Evolutionary conservation across 331 rosid species (phyloP), one percentile per base, ranked within the genome.

Genomic region (Malus hybrid): DNA sequence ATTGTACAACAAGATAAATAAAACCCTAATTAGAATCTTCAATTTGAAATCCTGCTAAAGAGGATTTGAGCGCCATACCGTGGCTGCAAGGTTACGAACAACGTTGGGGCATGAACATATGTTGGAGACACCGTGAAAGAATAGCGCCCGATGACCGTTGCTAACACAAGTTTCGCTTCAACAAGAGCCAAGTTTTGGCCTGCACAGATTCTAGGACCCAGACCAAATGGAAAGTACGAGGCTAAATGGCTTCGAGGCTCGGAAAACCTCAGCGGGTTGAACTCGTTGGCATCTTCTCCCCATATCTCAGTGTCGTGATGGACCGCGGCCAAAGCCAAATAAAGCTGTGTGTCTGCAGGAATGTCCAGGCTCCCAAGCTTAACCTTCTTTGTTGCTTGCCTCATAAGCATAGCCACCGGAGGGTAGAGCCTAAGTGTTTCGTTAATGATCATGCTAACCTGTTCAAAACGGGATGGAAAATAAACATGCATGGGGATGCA

Each of bases 391-490:
- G 76, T 42, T 24, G 91, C 65, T 78, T 83, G 86, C 78, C 91
- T 83, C 74, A 12, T 77, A 55, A 87, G 6, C 83, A 86, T 78
- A 31, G 76, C 79, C 5, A 81, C 88, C 0, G 96, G 96, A 69
- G 97, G 85, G 76, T 91, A 91, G 57, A 93, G 96, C 74, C 98
- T 75, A 69, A 89, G 87, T 6, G 92, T 82, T 84, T 93, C 97
- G 34, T 86, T 89, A 20, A 93, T 61, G 67, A 91, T 87, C 96
- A 91, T 77, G 63, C 76, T 80, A 19, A 89, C 82, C 93, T 89
- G 86, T 71, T 71, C 32, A 46, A 61, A 36, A 81, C 31, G 57
- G 73, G 55, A 54, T 67, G 34, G 4, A 56, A 29, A 82, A 46
- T 54, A 63, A 18, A 11, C 63, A 19, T 6, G 36, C 22, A 16